phyloP scores from a whole-genome alignment of 306 rosid species.

The Crataegus laevigata region DNA sequence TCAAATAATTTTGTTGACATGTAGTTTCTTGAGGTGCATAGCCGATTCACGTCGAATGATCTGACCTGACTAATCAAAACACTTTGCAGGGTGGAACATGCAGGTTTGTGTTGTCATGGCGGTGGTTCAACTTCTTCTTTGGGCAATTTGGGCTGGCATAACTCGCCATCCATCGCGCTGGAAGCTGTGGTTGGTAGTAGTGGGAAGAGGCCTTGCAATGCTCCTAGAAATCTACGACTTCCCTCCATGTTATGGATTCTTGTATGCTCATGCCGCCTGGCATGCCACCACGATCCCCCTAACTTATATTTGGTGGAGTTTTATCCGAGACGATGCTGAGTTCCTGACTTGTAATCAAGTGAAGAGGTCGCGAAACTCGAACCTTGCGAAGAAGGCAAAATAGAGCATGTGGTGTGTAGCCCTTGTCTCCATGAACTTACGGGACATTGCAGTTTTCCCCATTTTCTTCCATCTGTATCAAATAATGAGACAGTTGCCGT shows the following conservation, averaged over 20 bases:
- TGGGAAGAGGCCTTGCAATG: conserved; percentile 53
- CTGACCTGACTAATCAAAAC: not conserved
- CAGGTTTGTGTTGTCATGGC: conserved; percentile 62
- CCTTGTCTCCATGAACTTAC: not conserved
- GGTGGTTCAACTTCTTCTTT: conserved; percentile 49
- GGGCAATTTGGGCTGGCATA: conserved; percentile 57
- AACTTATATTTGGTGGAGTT: conserved; percentile 79
- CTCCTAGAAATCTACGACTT: conserved; percentile 56
- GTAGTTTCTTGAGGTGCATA: too few relatives aligned
- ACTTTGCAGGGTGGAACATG: conserved; percentile 68
- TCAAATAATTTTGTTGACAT: too few relatives aligned
- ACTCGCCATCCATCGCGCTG: conserved; percentile 57
- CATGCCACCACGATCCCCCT: conserved; percentile 69
- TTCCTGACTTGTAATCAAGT: conserved; percentile 28
- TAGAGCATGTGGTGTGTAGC: conserved; percentile 14
- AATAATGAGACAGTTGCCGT: not conserved
- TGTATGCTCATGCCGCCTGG: conserved; percentile 73
- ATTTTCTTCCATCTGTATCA: too few relatives aligned
- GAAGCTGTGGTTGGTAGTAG: conserved; percentile 55
- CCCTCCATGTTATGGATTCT: conserved; percentile 55
- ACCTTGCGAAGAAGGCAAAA: conserved; percentile 46
- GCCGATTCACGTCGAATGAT: not conserved
- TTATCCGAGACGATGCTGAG: conserved; percentile 60
- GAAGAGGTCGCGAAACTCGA: not conserved
- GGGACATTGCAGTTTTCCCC: not conserved